Evolutionary conservation across 2,329 filamentous ascomycete genomes (phyloP).

Genomic region (Penicillium psychrosexuale): DNA sequence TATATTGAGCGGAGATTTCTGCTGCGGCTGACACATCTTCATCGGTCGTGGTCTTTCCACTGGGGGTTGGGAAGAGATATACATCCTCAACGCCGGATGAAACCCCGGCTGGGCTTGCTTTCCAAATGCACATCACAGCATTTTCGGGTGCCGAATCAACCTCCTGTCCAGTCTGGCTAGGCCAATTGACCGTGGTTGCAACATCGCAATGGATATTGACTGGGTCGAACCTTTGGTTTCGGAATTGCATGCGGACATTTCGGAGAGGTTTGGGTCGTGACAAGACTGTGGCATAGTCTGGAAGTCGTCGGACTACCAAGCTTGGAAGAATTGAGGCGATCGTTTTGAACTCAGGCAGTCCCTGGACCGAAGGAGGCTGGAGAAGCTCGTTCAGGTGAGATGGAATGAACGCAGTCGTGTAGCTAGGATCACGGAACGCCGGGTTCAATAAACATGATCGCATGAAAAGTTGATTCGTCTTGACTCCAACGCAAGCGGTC

Average conservation of each 20-base stretch:
- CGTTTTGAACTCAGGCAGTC: background rate
- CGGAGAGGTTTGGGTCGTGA: constrained; percentile 16
- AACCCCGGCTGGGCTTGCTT: background rate
- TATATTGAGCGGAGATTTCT: constrained; percentile 22
- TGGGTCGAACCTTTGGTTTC: constrained; percentile 36
- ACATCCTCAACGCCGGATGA: too few species aligned
- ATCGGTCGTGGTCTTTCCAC: too few species aligned
- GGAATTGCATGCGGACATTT: constrained; percentile 28
- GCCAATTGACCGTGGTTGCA: constrained; percentile 16
- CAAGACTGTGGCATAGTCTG: too few species aligned
- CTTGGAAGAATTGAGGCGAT: constrained; percentile 19
- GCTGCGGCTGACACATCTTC: constrained; percentile 6
- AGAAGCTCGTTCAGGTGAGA: constrained; percentile 27
- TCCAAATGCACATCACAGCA: constrained; percentile 19
- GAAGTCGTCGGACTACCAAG: constrained; percentile 11
- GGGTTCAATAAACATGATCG: constrained; percentile 25
- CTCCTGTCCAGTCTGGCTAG: background rate
- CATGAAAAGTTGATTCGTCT: constrained; percentile 33
- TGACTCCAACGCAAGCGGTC: constrained; percentile 67
- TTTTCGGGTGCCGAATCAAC: background rate
- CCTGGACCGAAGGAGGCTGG: background rate
- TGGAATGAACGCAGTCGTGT: constrained; percentile 34
- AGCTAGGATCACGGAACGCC: constrained; percentile 47
- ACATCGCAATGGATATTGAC: constrained; percentile 32
- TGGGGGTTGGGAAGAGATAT: background rate